Evolutionary conservation across 441 rosid species (phyloP), one percentile per base, ranked within the genome.

Genomic region (Croton laevigatus): DNA sequence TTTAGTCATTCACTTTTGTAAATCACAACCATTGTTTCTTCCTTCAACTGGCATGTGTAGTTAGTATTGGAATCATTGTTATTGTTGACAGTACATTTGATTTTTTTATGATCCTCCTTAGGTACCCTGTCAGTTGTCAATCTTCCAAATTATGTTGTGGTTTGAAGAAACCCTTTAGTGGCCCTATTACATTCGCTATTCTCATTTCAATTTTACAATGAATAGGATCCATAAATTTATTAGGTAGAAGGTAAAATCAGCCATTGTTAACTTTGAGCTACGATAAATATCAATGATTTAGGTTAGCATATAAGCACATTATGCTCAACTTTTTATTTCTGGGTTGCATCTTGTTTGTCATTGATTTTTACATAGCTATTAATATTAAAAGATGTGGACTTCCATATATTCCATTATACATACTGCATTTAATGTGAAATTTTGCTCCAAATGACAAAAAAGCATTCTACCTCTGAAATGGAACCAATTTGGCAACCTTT

Each of bases 381-480:
- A 34, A 51, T 9, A 3, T 48, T 46, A 34, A 51, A 46, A 53
- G 23, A 9, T 53, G n/a, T 8, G 17, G 52, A 4, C 53, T 13
- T 20, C 51, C 20, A 34, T 34, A 48, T 49, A 49, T 45, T 68
- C 16, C 6, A 36, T 19, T 20, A 7, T 37, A 70, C 37, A 17
- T 46, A 40, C 45, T 61, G 37, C 37, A 40, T 36, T 8, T 55
- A 10, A 22, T 59, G 32, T 59, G 65, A 66, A 20, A 19, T 74
- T 69, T 8, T 69, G 48, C 51, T 42, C 27, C 3, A 59, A 16
- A 4, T 60, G 67, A 44, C 70, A 5, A 11, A 5, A 65, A 22
- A n/a, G 9, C 12, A 8, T 36, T 59, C n/a, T 61, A 53, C 55
- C 27, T 32, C 44, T 60, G 63, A 36, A 54, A 14, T 22, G 1